Evolutionary conservation across 805 yeast species (phyloP), one percentile per base, ranked within the genome.

Genomic region (Yarrowia porcina): DNA sequence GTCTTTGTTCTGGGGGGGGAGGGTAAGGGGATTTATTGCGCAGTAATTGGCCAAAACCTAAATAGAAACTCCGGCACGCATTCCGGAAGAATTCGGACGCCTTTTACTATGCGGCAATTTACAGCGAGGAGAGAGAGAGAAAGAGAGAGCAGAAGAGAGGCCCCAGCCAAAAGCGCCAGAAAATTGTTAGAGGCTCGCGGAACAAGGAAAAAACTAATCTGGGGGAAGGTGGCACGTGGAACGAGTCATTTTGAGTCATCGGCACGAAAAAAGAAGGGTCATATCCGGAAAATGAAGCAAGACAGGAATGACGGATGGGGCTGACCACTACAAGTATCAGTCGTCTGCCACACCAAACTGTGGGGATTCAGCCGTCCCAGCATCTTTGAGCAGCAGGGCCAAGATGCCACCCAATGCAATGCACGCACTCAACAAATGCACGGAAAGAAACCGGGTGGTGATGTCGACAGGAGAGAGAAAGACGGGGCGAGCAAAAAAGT

Each of bases 21-120:
- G 59, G 59, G 59, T 52, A 52, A 52, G 59, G 59, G 59, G 44
- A 35, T 52, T 52, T 52, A 36, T 52, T 52, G 59, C 42, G 59
- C 59, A 52, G 44, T 52, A 52, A 52, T 52, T 52, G 59, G 59
- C 59, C 59, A 30, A 52, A 52, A 52, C 59, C 59, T 52, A 23
- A 52, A 52, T 36, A 52, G 44, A 52, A 52, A 52, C 59, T 52
- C 59, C 59, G 59, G 44, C 33, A 36, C 44, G 44, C 44, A 52
- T 17, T 52, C 44, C 59, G 59, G 59, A 52, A 52, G 59, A 52
- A 52, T 52, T 52, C 59, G 59, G 59, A 18, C 59, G 59, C 27
- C 15, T 35, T 32, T 33, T 49, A 32, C 30, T 32, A 33, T 49
- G 56, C 56, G 56, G 56, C 39, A 49, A 49, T 49, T 49, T 49